These are phyloP conservation scores for Globomyces pollinis-pini DNA, from an alignment of 192 early-diverging fungal genomes.

Conservation along the genomic window DNA sequence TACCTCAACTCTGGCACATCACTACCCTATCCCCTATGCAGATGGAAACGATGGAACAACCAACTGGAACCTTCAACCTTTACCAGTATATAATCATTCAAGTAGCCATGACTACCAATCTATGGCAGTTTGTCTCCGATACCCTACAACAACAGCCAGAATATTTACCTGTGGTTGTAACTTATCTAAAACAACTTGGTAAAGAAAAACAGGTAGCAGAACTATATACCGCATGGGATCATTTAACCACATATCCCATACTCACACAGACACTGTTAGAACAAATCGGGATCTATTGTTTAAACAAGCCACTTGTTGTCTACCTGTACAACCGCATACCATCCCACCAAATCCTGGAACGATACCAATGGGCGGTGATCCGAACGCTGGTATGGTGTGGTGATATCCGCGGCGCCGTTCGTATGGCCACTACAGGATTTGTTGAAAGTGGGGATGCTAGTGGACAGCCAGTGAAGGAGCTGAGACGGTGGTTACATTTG, in stretches of 20 bases:
- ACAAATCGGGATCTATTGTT: background rate
- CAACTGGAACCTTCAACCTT: background rate
- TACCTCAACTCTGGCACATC: too few species aligned
- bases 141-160: too few species aligned
- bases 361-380: background rate
- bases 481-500: slow-evolving; percentile 4
- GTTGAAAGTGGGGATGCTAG: background rate
- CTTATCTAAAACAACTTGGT: background rate
- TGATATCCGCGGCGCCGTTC: background rate
- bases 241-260: background rate
- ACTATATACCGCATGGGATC: background rate
- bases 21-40: background rate
- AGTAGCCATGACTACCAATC: background rate
- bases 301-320: background rate
- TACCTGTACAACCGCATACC: too few species aligned
- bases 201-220: background rate
- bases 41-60: background rate
- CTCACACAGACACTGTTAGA: background rate
- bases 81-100: background rate
- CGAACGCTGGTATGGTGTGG: slow-evolving; percentile 7
- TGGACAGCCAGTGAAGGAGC: background rate
- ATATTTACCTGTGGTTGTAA: too few species aligned
- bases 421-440: background rate
- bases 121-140: background rate
- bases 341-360: background rate